Percentiles rank a stretch among this genome's conserved stretches.
Conservation (phyloP, 192 early-diverging fungal genomes). For the Coemansia sp. region DNA sequence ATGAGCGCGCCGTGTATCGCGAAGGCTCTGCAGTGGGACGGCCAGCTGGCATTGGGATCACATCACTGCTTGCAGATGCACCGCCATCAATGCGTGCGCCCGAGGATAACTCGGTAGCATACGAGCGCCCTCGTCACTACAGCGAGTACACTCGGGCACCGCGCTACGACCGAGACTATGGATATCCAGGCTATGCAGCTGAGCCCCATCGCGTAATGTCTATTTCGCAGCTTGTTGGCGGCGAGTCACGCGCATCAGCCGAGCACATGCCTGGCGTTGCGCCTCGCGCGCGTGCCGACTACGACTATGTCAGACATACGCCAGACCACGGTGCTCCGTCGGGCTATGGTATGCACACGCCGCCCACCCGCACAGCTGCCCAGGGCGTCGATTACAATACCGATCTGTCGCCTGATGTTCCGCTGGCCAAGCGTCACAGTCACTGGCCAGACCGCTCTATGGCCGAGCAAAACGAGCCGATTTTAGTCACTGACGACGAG, state of each 20-base stretch:
- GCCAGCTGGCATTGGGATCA: slow-evolving; percentile 38
- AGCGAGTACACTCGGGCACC: slow-evolving; percentile 10
- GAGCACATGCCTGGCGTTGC: neutral
- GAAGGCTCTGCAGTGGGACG: slow-evolving; percentile 8
- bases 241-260: slow-evolving; percentile 6
- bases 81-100: slow-evolving; percentile 5
- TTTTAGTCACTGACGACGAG: slow-evolving; percentile 29
- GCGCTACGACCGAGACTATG: slow-evolving; percentile 17
- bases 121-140: slow-evolving; percentile 9
- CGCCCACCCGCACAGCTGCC: slow-evolving; percentile 5
- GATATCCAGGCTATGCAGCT: slow-evolving; percentile 14
- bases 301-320: slow-evolving; percentile 10
- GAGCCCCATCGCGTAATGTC: slow-evolving; percentile 39
- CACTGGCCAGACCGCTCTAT: slow-evolving; percentile 2
- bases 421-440: slow-evolving; percentile 12
- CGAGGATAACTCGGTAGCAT: slow-evolving; percentile 2
- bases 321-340: slow-evolving; percentile 4
- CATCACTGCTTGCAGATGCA: slow-evolving; percentile 28
- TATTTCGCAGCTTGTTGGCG: slow-evolving; percentile 47
- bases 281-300: neutral
- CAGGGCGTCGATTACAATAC: slow-evolving; percentile 3
- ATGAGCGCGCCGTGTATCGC: slow-evolving; percentile 13
- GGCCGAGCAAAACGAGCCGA: slow-evolving; percentile 3
- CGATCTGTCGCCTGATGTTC: slow-evolving; percentile 10
- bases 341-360: slow-evolving; percentile 19